Percentiles rank a stretch among this genome's conserved stretches.
phyloP scores from a whole-genome alignment of 805 yeast species.

The Zygosaccharomyces bailii region DNA sequence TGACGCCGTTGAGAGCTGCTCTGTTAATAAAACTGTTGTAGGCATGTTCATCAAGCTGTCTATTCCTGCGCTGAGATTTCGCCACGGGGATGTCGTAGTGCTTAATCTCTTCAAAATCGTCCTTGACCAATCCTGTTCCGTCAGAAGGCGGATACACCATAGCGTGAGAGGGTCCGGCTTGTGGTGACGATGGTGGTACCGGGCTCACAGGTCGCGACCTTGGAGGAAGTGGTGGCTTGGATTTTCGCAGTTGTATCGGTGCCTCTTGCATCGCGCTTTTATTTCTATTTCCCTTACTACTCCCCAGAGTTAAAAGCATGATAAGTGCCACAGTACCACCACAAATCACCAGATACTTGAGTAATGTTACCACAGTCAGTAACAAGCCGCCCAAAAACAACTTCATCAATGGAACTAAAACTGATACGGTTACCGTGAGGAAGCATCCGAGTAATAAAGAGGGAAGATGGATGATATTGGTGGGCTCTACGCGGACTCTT shows the following conservation, averaged over 20 bases:
- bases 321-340: conserved; percentile 22
- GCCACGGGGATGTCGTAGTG: conserved; percentile 30
- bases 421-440: conserved; percentile 16
- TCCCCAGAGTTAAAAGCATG: conserved; percentile 13
- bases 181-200: neutral
- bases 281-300: neutral
- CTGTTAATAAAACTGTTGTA: conserved; percentile 15
- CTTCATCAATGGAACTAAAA: conserved; percentile 25
- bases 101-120: conserved; percentile 22
- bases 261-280: neutral
- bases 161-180: neutral
- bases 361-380: conserved; percentile 21
- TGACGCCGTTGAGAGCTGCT: conserved; percentile 10
- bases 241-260: neutral
- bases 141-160: conserved; percentile 3
- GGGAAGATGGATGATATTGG: conserved; percentile 23
- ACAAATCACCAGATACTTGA: conserved; percentile 22
- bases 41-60: conserved; percentile 8
- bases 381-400: conserved; percentile 28
- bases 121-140: conserved; percentile 12
- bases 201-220: neutral
- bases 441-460: conserved; percentile 27
- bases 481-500: conserved; percentile 14
- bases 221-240: conserved; percentile 1
- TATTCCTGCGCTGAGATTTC: conserved; percentile 13